Evolutionary conservation across 257 asterid genomes (phyloP), one percentile per base, ranked within the genome.

Genomic region (Solanum infundibuliforme): DNA sequence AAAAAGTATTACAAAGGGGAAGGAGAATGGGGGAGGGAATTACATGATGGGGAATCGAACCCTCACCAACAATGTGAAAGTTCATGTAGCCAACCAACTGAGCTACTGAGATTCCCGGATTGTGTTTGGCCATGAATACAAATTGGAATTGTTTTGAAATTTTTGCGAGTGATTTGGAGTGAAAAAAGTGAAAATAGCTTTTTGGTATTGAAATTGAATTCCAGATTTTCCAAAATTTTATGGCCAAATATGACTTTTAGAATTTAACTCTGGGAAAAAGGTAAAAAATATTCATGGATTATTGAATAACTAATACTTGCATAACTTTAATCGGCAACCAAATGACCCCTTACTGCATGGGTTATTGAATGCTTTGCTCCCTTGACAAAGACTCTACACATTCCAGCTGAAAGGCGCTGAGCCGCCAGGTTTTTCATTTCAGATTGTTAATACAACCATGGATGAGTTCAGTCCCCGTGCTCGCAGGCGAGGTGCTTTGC

Each of bases 381-480:
- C 98, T 94, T 94, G 91, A 96, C 91, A 87, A 90, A 88, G 90
- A 94, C 95, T 93, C 94, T 92, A 95, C 99, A 97, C 99, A 84
- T 97, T 97, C 94, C 99, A 96, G 95, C 94, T 97, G 79, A 97
- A 97, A 93, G 98, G 98, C 72, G 98, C 91, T 27, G 98, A 96
- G 90, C 99, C 98, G 81, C 99, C 99, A 1, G 98, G 98, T 71
- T 97, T 97, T 90, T 95, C 98, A 2, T 97, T 97, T 91, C 95
- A 97, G 91, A 94, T 97, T 87, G 99, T 97, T 83, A 97, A 97
- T 90, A 95, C 99, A 31, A 93, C 95, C 89, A 95, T 97, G 99
- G 99, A 97, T 35, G 98, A 97, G 87, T 91, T 88, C 72, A 96
- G 98, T 86, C 94, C 99, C 75, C 97, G 99, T 88, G 96, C 99